These are phyloP conservation scores for Trichoderma sp. DNA, from an alignment of 2,329 filamentous ascomycete species.

Conservation along the genomic window DNA sequence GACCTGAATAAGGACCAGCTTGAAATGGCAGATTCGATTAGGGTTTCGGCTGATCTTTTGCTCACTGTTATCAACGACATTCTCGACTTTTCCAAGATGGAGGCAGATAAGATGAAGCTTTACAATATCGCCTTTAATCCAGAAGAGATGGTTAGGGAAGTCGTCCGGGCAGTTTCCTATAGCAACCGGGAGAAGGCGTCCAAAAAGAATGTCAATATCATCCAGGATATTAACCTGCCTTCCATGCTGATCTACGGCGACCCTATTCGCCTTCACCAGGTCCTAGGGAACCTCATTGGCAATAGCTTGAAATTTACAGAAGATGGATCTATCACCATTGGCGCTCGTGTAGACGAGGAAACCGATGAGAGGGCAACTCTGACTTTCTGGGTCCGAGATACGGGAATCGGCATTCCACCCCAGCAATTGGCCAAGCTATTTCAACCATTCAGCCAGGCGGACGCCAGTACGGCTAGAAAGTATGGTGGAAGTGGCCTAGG, in stretches of 20 bases:
- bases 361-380: slow-evolving; percentile 69
- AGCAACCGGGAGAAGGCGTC: slow-evolving; percentile 65
- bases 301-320: slow-evolving; percentile 96
- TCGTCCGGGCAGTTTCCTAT: slow-evolving; percentile 66
- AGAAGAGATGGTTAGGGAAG: slow-evolving; percentile 66
- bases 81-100: slow-evolving; percentile 91
- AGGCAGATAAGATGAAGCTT: slow-evolving; percentile 83
- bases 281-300: slow-evolving; percentile 79
- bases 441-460: slow-evolving; percentile 89
- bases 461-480: slow-evolving; percentile 84
- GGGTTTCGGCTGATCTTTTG: slow-evolving; percentile 81
- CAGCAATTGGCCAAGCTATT: slow-evolving; percentile 85
- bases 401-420: slow-evolving; percentile 85
- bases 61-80: slow-evolving; percentile 96
- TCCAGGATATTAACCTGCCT: slow-evolving; percentile 71
- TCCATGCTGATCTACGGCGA: slow-evolving; percentile 72
- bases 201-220: slow-evolving; percentile 62
- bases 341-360: slow-evolving; percentile 71
- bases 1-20: slow-evolving; percentile 72
- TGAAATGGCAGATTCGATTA: slow-evolving; percentile 85
- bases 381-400: slow-evolving; percentile 85
- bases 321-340: slow-evolving; percentile 80
- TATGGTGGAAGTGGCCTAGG: slow-evolving; percentile 92
- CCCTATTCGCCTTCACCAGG: slow-evolving; percentile 66
- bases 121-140: slow-evolving; percentile 71